Evolutionary conservation across 1,284 basidiomycete genomes (phyloP).

Genomic region (Gymnopus androsaceus): DNA sequence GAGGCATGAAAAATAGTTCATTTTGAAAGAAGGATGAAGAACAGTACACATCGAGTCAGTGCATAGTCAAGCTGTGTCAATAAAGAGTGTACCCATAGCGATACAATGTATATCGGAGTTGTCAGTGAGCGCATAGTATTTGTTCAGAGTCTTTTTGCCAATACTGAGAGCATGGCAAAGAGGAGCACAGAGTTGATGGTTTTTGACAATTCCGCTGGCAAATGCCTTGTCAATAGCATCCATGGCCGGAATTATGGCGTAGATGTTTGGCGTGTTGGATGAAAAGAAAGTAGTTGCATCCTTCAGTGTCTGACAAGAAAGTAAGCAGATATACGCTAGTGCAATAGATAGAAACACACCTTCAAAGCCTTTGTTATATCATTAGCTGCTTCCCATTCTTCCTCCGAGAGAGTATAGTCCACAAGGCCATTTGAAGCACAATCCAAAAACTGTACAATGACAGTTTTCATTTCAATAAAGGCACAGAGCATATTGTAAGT

Average conservation of each 20-base stretch:
- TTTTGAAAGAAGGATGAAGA: background rate
- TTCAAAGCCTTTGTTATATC: background rate
- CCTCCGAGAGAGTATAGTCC: background rate
- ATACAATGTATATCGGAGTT: constrained; percentile 15
- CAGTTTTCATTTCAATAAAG: background rate
- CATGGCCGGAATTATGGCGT: constrained; percentile 13
- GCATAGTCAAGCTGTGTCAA: background rate
- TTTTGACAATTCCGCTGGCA: constrained; percentile 2
- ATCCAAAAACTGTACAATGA: background rate
- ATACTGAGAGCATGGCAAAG: constrained; percentile 12
- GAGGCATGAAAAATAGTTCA: background rate
- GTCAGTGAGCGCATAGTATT: constrained; percentile 19
- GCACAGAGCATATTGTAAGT: background rate
- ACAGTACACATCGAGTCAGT: background rate
- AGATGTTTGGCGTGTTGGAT: constrained; percentile 6
- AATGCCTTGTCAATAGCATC: constrained; percentile 17
- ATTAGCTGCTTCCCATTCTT: background rate
- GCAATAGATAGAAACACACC: background rate
- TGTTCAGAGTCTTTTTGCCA: constrained; percentile 13
- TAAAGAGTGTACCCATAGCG: constrained; percentile 19
- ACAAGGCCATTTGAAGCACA: background rate
- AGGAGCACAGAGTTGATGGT: background rate
- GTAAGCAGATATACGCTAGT: too few species aligned
- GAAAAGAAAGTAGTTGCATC: constrained; percentile 17
- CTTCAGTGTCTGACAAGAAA: constrained; percentile 9